A percentile compares a stretch with the other conserved stretches of the same genome.
phyloP scores from a whole-genome alignment of 176 grass and related monocot species.

The Carex pumila region DNA sequence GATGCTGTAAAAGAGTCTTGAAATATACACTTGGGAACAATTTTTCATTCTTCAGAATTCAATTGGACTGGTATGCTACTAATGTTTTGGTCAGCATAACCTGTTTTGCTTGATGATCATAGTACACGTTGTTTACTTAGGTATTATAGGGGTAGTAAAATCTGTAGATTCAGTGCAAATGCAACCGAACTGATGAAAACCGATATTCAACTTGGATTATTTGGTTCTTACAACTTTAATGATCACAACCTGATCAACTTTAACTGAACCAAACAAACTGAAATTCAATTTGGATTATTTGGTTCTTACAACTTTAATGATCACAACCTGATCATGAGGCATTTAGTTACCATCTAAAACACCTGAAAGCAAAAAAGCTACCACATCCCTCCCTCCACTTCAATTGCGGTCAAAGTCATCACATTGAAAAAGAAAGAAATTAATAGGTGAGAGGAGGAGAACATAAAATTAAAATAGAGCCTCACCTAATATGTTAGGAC shows the following conservation, averaged over 20 bases:
- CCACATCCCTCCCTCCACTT: not conserved
- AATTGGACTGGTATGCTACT: slow-evolving; percentile 74
- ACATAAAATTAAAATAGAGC: not conserved
- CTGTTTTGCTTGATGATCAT: slow-evolving; percentile 1
- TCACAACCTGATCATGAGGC: not conserved
- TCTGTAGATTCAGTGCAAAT: not conserved
- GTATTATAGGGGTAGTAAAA: not conserved
- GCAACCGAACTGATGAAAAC: not conserved
- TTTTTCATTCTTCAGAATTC: slow-evolving; percentile 84
- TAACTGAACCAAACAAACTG: too few species aligned
- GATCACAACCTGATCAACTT: too few species aligned
- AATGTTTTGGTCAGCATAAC: not conserved
- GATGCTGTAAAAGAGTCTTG: slow-evolving; percentile 33
- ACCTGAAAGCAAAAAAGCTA: not conserved
- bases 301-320: too few species aligned
- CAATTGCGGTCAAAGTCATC: not conserved
- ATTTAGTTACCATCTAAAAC: not conserved
- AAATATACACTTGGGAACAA: slow-evolving; percentile 61
- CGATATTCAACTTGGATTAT: not conserved
- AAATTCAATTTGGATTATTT: too few species aligned
- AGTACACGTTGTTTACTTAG: not conserved
- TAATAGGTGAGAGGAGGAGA: not conserved
- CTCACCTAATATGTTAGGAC: not conserved
- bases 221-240: too few species aligned
- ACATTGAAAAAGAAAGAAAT: not conserved